Percentiles rank a stretch among this genome's conserved stretches.
Evolutionary conservation across 1,284 basidiomycete genomes (phyloP).

Genomic region (Stygiomarasmius scandens): DNA sequence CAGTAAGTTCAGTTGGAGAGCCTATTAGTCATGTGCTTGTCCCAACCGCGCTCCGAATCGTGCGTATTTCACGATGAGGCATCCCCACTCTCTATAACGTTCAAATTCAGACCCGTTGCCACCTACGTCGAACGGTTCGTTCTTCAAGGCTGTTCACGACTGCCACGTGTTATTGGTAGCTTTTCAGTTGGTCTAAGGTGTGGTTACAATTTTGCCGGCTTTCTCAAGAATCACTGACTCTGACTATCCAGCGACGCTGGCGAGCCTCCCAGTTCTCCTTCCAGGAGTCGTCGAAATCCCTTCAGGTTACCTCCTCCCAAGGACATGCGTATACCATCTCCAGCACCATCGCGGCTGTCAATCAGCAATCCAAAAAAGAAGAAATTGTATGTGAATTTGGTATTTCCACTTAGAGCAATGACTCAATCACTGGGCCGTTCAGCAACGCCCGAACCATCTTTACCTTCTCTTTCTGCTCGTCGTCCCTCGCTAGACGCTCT

Average conservation of each 20-base stretch:
- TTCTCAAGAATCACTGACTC: constrained; percentile 43
- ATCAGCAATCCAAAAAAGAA: constrained; percentile 56
- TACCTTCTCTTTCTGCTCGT: constrained; percentile 28
- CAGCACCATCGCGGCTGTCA: constrained; percentile 40
- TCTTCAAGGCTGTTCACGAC: too few relatives aligned
- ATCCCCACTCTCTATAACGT: too few relatives aligned
- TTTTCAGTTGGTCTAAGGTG: constrained; percentile 37
- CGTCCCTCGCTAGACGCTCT: constrained; percentile 24
- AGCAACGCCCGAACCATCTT: constrained; percentile 34
- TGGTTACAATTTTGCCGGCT: constrained; percentile 65
- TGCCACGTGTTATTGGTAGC: too few relatives aligned
- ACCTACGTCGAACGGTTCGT: too few relatives aligned
- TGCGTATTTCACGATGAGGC: too few relatives aligned
- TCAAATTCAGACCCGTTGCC: too few relatives aligned
- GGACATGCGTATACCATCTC: constrained; percentile 33
- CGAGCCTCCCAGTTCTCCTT: constrained; percentile 54
- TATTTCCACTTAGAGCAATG: constrained; percentile 29
- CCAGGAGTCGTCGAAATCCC: constrained; percentile 39
- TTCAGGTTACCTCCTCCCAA: constrained; percentile 42
- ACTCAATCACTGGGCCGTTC: constrained; percentile 50
- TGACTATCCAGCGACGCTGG: constrained; percentile 36
- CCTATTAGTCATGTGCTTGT: too few relatives aligned
- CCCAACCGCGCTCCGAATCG: too few relatives aligned
- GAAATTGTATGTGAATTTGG: constrained; percentile 46
- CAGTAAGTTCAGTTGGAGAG: too few relatives aligned